Base-by-base conservation (phyloP, 148 eudicot species). In the Amaranthus palmeri region DNA sequence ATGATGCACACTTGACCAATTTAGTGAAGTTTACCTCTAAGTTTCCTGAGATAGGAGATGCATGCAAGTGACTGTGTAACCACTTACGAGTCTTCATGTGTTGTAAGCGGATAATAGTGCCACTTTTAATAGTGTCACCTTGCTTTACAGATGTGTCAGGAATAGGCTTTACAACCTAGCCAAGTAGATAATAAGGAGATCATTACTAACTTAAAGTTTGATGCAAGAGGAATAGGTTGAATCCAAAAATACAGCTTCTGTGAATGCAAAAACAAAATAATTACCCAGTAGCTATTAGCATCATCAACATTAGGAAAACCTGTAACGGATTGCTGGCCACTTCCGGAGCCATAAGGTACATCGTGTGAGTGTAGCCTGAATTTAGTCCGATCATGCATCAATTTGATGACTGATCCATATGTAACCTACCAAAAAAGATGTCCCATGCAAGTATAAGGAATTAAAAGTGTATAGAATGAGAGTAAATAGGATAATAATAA, bases 291-390 rank as follows among this genome's bases (percentile, higher is more conserved):
- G 89, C 98, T 91, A 70, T 91, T 91, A 45, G 93, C 62, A 84
- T 95, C 98, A 83, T 95, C 98, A 36, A 86, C 97, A 81, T 76
- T 76, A 65, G 98, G 96, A 56, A 95, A 95, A 70, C 92, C 86
- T 53, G 98, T 95, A 55, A 95, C 97, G 0, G 99, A 95, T 73
- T 95, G 99, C 82, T 95, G 99, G 58, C 99, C 99, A 79, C 99
- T 95, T 68, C 96, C 99, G 7, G 99, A 95, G 42, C 99, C 99
- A 76, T 95, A 95, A 6, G 97, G 99, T 71, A 95, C 92, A 65
- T 95, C 97, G 41, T 95, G 99, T 3, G 97, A 91, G 68, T 95
- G 99, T 78, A 95, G 79, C 70, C 97, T 81, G 59, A 76, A 85
- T 69, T 87, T 91, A 10, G 99, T 88, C 78, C 67, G 89, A 52